A percentile compares a stretch with the other conserved stretches of the same genome.
These are phyloP conservation scores for Trichophaea hybrida DNA, from an alignment of 2,329 filamentous ascomycete genomes.

Conservation along the genomic window DNA sequence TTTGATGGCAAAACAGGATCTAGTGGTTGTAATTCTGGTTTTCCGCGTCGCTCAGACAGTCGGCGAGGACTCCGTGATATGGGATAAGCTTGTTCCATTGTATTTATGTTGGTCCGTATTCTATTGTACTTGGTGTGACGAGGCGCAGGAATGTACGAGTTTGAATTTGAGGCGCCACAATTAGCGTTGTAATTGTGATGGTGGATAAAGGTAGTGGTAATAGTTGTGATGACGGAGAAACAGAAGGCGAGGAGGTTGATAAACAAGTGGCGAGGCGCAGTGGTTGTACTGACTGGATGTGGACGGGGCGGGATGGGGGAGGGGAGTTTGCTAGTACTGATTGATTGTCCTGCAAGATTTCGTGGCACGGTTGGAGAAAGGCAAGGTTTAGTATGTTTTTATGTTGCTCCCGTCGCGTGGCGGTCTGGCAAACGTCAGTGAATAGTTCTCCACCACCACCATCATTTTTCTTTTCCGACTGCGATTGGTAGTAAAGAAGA, in stretches of 20 bases:
- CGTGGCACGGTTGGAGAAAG: slow-evolving; percentile 20
- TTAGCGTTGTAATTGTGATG: slow-evolving; percentile 7
- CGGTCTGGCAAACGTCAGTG: slow-evolving; percentile 13
- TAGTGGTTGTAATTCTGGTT: slow-evolving; percentile 21
- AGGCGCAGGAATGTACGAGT: slow-evolving; percentile 12
- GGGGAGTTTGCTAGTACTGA: slow-evolving; percentile 9
- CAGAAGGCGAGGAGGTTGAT: slow-evolving; percentile 13
- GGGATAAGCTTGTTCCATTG: background rate
- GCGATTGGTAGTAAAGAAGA: background rate
- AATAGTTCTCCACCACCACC: background rate
- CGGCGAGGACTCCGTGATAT: slow-evolving; percentile 18
- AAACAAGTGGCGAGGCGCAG: slow-evolving; percentile 10
- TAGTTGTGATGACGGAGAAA: slow-evolving; percentile 5
- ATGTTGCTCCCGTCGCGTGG: slow-evolving; percentile 17
- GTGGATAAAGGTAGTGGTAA: background rate
- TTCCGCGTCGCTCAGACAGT: slow-evolving; percentile 23
- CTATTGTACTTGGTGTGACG: background rate
- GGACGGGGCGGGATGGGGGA: background rate
- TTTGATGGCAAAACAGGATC: slow-evolving; percentile 8
- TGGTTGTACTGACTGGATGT: background rate
- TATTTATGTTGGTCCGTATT: background rate
- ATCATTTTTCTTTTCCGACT: background rate
- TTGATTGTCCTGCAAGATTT: slow-evolving; percentile 17
- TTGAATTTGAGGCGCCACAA: slow-evolving; percentile 11
- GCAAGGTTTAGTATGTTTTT: slow-evolving; percentile 16